A percentile compares a stretch with the other conserved stretches of the same genome.
Conservation (phyloP, 495 filamentous ascomycete species). For the Talaromyces adpressus region DNA sequence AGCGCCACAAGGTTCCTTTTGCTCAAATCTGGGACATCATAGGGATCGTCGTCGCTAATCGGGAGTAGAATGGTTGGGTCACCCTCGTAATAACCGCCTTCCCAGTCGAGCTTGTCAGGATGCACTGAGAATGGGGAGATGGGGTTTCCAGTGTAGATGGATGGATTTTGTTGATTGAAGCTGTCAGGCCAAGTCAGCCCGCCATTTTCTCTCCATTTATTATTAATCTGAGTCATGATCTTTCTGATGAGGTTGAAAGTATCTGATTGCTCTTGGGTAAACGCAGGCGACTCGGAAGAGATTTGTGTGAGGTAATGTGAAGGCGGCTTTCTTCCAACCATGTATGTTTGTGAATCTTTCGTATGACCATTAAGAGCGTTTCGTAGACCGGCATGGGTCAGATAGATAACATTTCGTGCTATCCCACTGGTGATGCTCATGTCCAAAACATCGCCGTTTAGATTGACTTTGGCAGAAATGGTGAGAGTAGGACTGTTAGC, state of each 20-base stretch:
- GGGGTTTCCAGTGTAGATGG: conserved; percentile 21
- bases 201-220: conserved; percentile 30
- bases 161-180: conserved; percentile 18
- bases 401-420: conserved; percentile 62
- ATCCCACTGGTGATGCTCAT: conserved; percentile 63
- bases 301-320: conserved; percentile 13
- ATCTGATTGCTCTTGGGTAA: conserved; percentile 26
- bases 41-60: conserved; percentile 22
- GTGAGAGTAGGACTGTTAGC: conserved; percentile 65
- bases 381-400: conserved; percentile 57
- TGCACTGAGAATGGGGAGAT: not conserved
- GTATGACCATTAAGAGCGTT: conserved; percentile 35
- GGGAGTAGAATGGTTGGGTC: conserved; percentile 47
- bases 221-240: conserved; percentile 35
- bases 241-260: conserved; percentile 33
- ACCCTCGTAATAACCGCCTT: conserved; percentile 33
- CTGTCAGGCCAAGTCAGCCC: conserved; percentile 18
- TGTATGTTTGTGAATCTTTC: conserved; percentile 12
- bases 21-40: conserved; percentile 32
- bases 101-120: not conserved
- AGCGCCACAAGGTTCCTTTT: conserved; percentile 44
- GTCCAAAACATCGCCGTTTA: conserved; percentile 61
- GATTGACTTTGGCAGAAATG: conserved; percentile 67
- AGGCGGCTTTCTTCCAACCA: conserved; percentile 34
- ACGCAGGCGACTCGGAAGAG: conserved; percentile 8